A percentile compares a stretch with the other conserved stretches of the same genome.
These are phyloP conservation scores for Apiotrichum laibachii DNA, from an alignment of 1,284 basidiomycete species.

Conservation along the genomic window DNA sequence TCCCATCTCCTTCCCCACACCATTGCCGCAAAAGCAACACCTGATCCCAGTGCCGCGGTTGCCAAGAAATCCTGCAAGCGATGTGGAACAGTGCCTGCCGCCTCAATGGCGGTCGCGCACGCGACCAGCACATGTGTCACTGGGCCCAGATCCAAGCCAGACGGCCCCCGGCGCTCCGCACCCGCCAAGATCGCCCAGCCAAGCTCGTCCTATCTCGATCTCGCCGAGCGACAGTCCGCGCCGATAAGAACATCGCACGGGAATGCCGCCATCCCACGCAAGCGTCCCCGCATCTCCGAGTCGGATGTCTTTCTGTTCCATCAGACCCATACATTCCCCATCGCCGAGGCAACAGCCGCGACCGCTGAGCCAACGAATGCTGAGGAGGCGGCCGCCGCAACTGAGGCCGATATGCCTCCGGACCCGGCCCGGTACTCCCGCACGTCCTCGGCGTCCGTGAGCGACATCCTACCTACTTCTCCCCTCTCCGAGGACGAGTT, in stretches of 20 bases:
- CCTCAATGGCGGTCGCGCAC: too few species aligned
- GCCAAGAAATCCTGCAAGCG: background rate
- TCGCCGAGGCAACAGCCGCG: background rate
- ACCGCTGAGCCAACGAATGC: background rate
- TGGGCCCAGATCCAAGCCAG: too few species aligned
- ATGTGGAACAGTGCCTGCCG: background rate
- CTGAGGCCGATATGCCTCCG: background rate
- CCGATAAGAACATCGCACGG: background rate
- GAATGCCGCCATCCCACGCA: background rate
- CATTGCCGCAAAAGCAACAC: background rate
- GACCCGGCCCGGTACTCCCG: background rate
- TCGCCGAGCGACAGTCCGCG: background rate
- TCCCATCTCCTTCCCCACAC: background rate
- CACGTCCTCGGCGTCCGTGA: constrained; percentile 7
- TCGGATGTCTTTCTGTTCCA: background rate
- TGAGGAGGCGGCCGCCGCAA: background rate
- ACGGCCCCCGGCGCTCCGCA: too few species aligned
- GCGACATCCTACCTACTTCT: constrained; percentile 3
- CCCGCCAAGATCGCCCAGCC: too few species aligned
- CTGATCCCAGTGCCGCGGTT: background rate
- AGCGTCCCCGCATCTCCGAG: background rate
- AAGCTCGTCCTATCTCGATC: too few species aligned
- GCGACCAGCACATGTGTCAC: too few species aligned
- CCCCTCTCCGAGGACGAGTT: background rate
- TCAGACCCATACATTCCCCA: background rate